Conservation (phyloP, 192 early-diverging fungal species). For the Entrophospora sp. region DNA sequence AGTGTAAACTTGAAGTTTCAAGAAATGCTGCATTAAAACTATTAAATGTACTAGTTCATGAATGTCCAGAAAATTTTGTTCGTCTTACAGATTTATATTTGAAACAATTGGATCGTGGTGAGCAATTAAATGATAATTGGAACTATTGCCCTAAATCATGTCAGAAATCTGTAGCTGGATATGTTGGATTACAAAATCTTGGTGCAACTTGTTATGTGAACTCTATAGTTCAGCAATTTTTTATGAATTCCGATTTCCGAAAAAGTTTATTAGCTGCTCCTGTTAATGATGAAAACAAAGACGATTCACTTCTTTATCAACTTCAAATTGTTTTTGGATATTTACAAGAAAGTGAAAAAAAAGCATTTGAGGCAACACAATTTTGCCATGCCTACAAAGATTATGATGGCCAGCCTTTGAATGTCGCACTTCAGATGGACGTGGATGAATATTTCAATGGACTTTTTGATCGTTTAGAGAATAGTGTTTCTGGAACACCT, state of each 20-base stretch:
- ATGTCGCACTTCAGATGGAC: constrained; percentile 50
- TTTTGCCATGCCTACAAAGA: constrained; percentile 46
- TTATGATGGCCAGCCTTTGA: constrained; percentile 42
- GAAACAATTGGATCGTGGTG: constrained; percentile 31
- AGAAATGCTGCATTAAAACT: constrained; percentile 31
- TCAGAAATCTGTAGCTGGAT: constrained; percentile 31
- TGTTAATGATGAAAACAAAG: constrained; percentile 25
- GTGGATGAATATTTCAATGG: constrained; percentile 54
- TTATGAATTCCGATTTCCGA: constrained; percentile 43
- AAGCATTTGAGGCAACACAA: constrained; percentile 36
- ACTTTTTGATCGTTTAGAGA: constrained; percentile 48
- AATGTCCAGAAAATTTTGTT: constrained; percentile 21
- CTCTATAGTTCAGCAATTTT: constrained; percentile 53
- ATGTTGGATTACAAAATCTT: constrained; percentile 49
- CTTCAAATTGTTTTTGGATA: constrained; percentile 43
- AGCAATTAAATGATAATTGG: constrained; percentile 33
- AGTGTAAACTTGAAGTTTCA: constrained; percentile 32
- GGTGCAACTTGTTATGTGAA: constrained; percentile 62
- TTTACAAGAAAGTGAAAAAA: constrained; percentile 39
- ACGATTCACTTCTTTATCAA: constrained; percentile 41
- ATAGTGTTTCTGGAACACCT: constrained; percentile 33
- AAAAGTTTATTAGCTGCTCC: constrained; percentile 37
- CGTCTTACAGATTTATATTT: constrained; percentile 29
- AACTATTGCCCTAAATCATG: constrained; percentile 34
- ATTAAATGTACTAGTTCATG: constrained; percentile 24